phyloP scores from a whole-genome alignment of 2,329 filamentous ascomycete genomes.

The Cladosporium sp. region DNA sequence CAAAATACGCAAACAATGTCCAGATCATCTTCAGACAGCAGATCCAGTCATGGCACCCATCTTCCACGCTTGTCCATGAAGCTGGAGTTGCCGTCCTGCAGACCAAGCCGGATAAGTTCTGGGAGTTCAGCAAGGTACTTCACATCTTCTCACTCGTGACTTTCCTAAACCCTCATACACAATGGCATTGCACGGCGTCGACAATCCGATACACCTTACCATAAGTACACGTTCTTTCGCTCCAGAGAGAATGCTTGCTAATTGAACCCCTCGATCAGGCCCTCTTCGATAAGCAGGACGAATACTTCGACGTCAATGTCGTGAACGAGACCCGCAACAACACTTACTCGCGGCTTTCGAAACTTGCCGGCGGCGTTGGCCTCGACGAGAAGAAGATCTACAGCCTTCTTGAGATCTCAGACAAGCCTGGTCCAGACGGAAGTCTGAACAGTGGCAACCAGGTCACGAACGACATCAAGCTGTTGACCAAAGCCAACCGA shows the following conservation, averaged over 20 bases:
- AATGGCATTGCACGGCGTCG: no score
- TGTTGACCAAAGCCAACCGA: constrained; percentile 70
- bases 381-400: constrained; percentile 69
- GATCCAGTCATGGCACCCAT: constrained; percentile 80
- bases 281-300: constrained; percentile 65
- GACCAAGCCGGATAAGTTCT: constrained; percentile 69
- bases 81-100: constrained; percentile 75
- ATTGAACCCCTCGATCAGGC: constrained; percentile 25
- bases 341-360: constrained; percentile 75
- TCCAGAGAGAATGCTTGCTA: no score
- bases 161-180: no score
- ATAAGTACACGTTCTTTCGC: no score
- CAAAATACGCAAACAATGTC: constrained; percentile 58
- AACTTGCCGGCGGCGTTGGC: constrained; percentile 65
- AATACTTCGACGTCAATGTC: constrained; percentile 80
- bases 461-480: constrained; percentile 81
- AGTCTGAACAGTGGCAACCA: constrained; percentile 73
- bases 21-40: constrained; percentile 85
- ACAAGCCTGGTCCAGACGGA: constrained; percentile 64
- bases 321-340: constrained; percentile 80
- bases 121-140: constrained; percentile 61
- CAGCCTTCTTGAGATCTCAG: constrained; percentile 62
- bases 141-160: no score
- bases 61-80: constrained; percentile 67
- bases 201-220: no score